Base-by-base conservation (phyloP, 2,329 filamentous ascomycete species). In the Thielaviopsis musarum region DNA sequence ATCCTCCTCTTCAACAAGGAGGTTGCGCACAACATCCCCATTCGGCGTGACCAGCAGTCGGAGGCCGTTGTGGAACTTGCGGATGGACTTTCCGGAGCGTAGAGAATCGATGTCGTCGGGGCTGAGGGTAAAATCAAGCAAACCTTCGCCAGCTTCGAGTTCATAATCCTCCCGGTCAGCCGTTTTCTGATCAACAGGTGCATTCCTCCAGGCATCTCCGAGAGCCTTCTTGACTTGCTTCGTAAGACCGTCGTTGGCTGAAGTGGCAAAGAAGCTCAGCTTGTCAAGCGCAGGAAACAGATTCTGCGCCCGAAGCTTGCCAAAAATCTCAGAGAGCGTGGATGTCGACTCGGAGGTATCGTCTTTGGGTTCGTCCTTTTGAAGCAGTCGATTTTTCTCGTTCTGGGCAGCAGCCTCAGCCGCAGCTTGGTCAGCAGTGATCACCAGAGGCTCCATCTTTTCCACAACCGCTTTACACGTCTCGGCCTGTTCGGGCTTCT, bases 1-100 rank as follows among this genome's bases (percentile, higher is more conserved):
- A 38, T 83, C 75, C 66, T 91, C 87, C 63, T 91, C 83, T 51
- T 84, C 80, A 3, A 77, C 71, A 1, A 77, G 82, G 58, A 93
- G 71, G 61, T 86, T 84, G 64, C 84, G 82, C n/a, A 91, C 75
- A 67, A 85, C 87, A 63, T 88, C 83, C 12, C 87, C 87, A 62
- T 85, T 83, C 0, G 87, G 85, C 0, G 87, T 90, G 57, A 91
- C 80, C 64, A 91, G 77, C 63, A 87, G 82, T 26, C 84, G 78
- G 68, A 79, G 77, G 59, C 81, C 82, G 56, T 71, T 70, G 55
- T 71, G 71, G 48, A 82, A 70, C 68, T 84, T 85, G 62, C 77
- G 78, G 9, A 85, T 79, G 12, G 80, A 73, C 62, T 76, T 74
- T 54, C 81, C 82, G 1, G 75, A 72, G n/a, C 76, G 72, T 6